Base-by-base conservation (phyloP, 495 filamentous ascomycete species). In the Neurospora intermedia region DNA sequence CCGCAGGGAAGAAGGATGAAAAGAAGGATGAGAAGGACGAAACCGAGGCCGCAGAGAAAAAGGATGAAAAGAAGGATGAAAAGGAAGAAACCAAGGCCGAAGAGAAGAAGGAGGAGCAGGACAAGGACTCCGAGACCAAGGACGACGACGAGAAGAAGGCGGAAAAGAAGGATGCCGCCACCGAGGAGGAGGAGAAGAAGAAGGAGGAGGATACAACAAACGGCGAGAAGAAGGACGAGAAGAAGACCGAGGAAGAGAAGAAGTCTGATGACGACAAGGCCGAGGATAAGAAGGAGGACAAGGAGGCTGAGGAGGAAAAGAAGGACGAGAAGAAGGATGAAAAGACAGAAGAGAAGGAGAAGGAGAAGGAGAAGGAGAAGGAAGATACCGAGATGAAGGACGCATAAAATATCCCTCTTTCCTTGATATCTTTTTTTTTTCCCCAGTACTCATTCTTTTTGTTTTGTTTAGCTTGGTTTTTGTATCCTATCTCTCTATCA, bases 81-180 rank as follows among this genome's bases (percentile, higher is more conserved):
- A 23, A 48, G n/a, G 45, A 48, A 0, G 83, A 86, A 82, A 84
- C 81, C 77, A 71, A 89, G 27, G 85, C 87, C 35, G 82, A 77
- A 70, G 75, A 73, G 40, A 71, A 81, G 70, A 74, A 31, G 27
- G 6, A 70, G 71, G 69, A 74, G 70, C 41, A 76, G 71, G 76
- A 80, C 41, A 41, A 74, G 9, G 69, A 41, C 41, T 54, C 6
- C 15, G 74, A 72, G 13, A 38, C 35, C 35, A 38, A 38, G 27
- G 27, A 31, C 27, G 27, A 38, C 35, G 18, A 1, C 18, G 43
- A 45, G 20, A 76, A 69, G 40, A 70, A 70, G 70, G 69, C 41
- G 27, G 69, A 70, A 27, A 54, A 72, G 69, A 70, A 70, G 39
- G 45, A 73, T 18, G 69, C 75, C 7, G 75, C 59, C 15, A 74